Base-by-base conservation (phyloP, 306 rosid genomes). In the Quercus ilex region DNA sequence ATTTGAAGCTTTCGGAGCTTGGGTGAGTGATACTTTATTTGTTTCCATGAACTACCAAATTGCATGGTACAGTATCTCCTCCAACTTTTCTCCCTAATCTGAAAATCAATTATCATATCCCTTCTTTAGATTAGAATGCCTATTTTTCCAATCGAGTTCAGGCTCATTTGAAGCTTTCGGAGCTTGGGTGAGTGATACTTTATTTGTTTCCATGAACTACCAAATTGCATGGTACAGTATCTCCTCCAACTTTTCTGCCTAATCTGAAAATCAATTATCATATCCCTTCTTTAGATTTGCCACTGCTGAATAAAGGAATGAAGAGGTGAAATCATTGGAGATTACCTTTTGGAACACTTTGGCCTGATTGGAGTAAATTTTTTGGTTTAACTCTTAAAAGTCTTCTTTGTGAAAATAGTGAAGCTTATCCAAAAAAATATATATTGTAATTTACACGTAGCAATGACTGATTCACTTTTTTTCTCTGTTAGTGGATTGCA, bases 111-210 rank as follows among this genome's bases (percentile, higher is more conserved):
- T 72, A 15, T 63, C n/a, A 15, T 17, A 7, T 20, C 57, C n/a
- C 19, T 49, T n/a, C n/a, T n/a, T n/a, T n/a, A n/a, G 84, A 89
- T 1, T 89, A 85, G 77, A 85, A 87, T 25, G 86, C 78, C 4
- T 87, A 83, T 79, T 87, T 89, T 68, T 81, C 80, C 5, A 88
- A 85, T 77, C 87, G 87, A 77, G 85, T 77, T 1, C 81, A 76
- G 78, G 88, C 87, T 25, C 91, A 79, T 77, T 73, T 89, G 76
- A 89, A 74, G 71, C 92, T 89, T 21, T 87, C 86, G 0, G 90
- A 87, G 77, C 89, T 89, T 28, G 92, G 90, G 89, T 89, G 75
- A 85, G 92, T 71, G 8, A n/a, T 69, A 55, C 3, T 19, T 14
- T n/a, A 1, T 33, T 33, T 26, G 28, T 53, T 30, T 4, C 6